These are phyloP conservation scores for Gymnopilus dilepis DNA, from an alignment of 768 basidiomycete genomes.

Conservation along the genomic window DNA sequence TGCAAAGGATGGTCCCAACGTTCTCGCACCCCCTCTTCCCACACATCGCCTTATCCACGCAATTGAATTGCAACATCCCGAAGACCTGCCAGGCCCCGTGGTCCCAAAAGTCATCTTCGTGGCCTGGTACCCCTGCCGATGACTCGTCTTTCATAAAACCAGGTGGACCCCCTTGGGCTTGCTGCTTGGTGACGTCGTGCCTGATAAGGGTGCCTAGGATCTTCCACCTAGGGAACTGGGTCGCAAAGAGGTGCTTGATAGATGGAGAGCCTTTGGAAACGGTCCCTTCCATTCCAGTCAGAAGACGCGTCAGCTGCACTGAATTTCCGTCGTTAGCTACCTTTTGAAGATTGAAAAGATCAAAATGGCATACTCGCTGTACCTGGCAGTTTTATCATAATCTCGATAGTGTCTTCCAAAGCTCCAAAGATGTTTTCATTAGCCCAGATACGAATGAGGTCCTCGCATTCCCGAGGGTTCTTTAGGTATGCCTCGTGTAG, in stretches of 20 bases:
- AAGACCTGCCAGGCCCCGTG: slow-evolving; percentile 8
- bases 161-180: not conserved
- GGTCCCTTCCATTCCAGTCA: not conserved
- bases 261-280: not conserved
- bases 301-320: slow-evolving; percentile 1
- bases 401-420: not conserved
- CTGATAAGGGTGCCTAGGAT: slow-evolving; percentile 7
- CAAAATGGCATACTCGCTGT: not conserved
- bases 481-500: not conserved
- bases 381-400: not conserved
- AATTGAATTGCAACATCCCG: not conserved
- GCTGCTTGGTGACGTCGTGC: slow-evolving; percentile 3
- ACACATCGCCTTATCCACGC: slow-evolving; percentile 1
- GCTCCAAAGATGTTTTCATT: slow-evolving; percentile 5
- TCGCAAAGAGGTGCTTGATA: not conserved
- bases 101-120: slow-evolving; percentile 1
- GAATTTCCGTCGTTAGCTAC: not conserved
- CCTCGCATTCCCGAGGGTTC: slow-evolving; percentile 3
- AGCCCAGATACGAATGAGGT: slow-evolving; percentile 4
- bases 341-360: not conserved
- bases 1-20: not conserved
- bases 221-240: slow-evolving; percentile 10
- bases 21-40: slow-evolving; percentile 12
- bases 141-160: not conserved
- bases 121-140: too few species aligned